Evolutionary conservation across 2,329 filamentous ascomycete species (phyloP).

Genomic region (Dichotomopilus funicola): DNA sequence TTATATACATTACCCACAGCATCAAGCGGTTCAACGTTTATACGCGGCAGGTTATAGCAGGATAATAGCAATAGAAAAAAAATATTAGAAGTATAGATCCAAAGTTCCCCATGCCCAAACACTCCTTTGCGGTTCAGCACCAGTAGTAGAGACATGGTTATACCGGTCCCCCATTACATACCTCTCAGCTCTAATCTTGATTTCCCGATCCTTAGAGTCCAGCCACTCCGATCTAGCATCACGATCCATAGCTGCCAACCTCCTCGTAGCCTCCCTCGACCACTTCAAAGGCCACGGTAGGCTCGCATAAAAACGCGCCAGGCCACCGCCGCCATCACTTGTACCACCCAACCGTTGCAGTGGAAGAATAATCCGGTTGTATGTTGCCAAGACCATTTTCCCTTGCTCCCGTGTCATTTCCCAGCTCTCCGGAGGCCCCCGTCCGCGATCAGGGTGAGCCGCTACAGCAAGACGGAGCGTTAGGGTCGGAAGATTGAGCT

Average conservation of each 20-base stretch:
- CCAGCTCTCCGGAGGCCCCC: background rate
- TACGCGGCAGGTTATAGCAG: no score
- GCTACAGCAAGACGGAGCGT: conserved; percentile 1
- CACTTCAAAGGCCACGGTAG: background rate
- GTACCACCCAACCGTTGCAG: background rate
- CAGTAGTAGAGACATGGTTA: background rate
- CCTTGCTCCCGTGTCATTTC: background rate
- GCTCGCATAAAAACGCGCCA: background rate
- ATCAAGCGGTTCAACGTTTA: no score
- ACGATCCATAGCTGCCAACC: background rate
- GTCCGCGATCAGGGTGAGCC: background rate
- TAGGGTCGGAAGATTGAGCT: conserved; percentile 3
- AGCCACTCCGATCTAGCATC: background rate
- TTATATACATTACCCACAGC: no score
- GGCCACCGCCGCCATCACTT: background rate
- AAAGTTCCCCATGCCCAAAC: background rate
- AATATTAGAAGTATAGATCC: no score
- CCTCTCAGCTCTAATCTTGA: background rate
- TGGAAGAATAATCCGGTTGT: background rate
- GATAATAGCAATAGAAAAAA: no score
- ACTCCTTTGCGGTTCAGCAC: background rate
- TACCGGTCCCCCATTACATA: background rate
- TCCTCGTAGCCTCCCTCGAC: background rate
- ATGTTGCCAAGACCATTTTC: background rate
- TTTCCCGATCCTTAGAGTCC: background rate